Evolutionary conservation across 1,284 basidiomycete genomes (phyloP).

Genomic region (Boletus sp.): DNA sequence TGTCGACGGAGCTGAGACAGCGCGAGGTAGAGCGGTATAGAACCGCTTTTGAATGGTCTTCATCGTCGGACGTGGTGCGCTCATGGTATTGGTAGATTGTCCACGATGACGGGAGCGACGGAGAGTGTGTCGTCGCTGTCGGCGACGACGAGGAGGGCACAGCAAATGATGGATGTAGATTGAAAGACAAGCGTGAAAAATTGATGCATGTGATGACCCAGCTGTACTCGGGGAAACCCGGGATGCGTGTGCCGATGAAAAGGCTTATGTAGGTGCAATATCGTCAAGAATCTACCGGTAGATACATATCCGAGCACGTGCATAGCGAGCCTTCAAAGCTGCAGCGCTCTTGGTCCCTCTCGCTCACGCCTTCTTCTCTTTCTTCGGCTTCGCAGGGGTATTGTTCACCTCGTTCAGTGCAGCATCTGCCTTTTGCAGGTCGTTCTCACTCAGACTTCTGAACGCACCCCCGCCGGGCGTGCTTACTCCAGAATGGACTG

Average conservation of each 20-base stretch:
- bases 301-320: conserved; percentile 11
- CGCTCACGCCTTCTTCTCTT: too few relatives aligned
- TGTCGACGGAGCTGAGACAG: conserved; percentile 24
- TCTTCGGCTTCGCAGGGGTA: neutral
- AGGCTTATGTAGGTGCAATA: too few relatives aligned
- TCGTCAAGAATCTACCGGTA: neutral
- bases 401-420: conserved; percentile 66
- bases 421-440: conserved; percentile 79
- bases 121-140: conserved; percentile 15
- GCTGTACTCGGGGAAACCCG: conserved; percentile 17
- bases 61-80: conserved; percentile 40
- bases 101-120: neutral
- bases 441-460: conserved; percentile 78
- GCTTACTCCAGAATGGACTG: conserved; percentile 63
- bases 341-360: too few relatives aligned
- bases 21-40: conserved; percentile 43
- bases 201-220: neutral
- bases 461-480: conserved; percentile 81
- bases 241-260: neutral
- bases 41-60: conserved; percentile 54
- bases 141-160: conserved; percentile 7
- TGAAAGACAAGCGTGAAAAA: neutral
- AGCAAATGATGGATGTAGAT: neutral
- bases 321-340: conserved; percentile 2
- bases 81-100: conserved; percentile 21